Base-by-base conservation (phyloP, 176 grass and related monocot species). In the Guadua angustifolia region DNA sequence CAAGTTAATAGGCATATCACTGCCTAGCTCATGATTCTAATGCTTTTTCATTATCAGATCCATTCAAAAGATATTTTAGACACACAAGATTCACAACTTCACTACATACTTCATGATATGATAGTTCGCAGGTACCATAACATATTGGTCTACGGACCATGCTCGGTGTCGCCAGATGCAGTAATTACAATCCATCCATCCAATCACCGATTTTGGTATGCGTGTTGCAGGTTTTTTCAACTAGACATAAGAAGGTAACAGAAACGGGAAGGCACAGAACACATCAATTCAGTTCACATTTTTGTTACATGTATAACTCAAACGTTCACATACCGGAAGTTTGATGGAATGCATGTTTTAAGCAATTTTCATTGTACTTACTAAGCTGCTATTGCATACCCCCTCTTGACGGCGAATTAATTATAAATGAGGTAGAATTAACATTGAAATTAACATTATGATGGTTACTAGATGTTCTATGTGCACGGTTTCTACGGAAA, bases 131-230 rank as follows among this genome's bases (percentile, higher is more conserved):
- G 4, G 9, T 74, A 74, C 8, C 18, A 55, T 26, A 36, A 21
- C 16, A 74, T 33, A 33, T 19, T 73, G 53, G 25, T 53, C 16
- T 19, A 47, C 6, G 2, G 42, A 26, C 43, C 19, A 71, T 61
- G 14, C 33, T 72, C 22, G 17, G 10, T 72, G 43, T 69, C 43
- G 16, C 21, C 58, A 21, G 38, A 52, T 58, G 69, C 22, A 11
- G 44, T 62, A 62, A 15, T 61, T 52, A 53, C 4, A 50, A 13
- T 32, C 58, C 55, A 80, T 75, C 47, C 44, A 80, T 75, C 44
- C 25, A 0, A 45, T 51, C n/a, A 13, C n/a, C 0, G 10, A 42
- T 1, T 47, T 29, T 2, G 0, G 9, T 22, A 61, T 7, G 7
- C 13, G 11, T 74, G 33, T 49, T 56, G 47, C 47, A 80, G 29